Evolutionary conservation across 179 eudicot species (phyloP).

Genomic region (Silene noctiflora): DNA sequence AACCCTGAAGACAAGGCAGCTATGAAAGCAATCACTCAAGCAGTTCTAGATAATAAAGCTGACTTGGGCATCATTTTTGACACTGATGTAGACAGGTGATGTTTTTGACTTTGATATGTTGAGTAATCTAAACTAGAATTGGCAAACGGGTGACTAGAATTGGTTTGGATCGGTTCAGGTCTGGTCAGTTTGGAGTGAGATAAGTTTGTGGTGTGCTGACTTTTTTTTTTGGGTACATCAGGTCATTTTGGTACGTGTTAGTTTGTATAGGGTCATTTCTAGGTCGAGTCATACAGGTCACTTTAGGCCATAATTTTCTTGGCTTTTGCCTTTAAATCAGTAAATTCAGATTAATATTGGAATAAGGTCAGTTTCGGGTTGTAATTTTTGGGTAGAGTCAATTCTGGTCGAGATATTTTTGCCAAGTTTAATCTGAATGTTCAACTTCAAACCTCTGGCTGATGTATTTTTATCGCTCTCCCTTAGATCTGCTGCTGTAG

Average conservation of each 20-base stretch:
- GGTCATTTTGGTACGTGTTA: neutral
- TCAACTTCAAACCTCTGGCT: constrained; percentile 13
- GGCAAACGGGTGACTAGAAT: neutral
- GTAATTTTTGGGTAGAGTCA: neutral
- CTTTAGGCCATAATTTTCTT: neutral
- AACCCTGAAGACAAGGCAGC: constrained; percentile 98
- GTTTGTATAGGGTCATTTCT: neutral
- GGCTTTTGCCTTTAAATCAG: neutral
- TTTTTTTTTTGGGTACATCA: neutral
- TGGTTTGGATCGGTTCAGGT: neutral
- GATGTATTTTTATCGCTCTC: constrained; percentile 10
- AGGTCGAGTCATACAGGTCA: neutral
- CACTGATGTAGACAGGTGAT: constrained; percentile 96
- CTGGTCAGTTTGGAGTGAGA: neutral
- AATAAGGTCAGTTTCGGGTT: neutral
- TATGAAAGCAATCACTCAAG: constrained; percentile 87
- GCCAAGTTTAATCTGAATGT: neutral
- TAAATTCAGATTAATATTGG: neutral
- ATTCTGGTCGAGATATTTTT: neutral
- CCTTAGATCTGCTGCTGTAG: constrained; percentile 96
- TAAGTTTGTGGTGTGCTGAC: too few species aligned
- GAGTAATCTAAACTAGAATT: constrained; percentile 5
- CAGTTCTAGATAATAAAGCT: constrained; percentile 83
- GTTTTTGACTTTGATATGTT: constrained; percentile 12
- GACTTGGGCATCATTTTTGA: constrained; percentile 98